Conservation (phyloP, 108 stramenopile species). For the Parietichytrium sp. region DNA sequence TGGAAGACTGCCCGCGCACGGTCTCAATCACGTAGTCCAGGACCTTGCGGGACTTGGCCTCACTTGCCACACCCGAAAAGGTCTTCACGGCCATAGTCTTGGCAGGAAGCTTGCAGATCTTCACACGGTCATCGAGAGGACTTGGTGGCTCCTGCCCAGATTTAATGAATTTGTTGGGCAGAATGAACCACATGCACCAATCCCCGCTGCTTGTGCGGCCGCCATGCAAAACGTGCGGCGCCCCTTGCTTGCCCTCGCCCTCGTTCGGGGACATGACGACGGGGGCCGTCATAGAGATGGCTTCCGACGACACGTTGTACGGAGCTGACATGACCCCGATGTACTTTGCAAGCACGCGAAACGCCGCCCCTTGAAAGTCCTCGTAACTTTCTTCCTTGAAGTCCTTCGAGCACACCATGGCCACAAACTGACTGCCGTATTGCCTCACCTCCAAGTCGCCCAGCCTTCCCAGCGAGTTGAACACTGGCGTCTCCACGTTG, state of each 20-base stretch:
- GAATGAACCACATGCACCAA: background rate
- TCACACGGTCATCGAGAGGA: background rate
- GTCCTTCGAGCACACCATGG: constrained; percentile 1
- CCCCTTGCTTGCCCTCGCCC: background rate
- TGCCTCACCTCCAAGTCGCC: background rate
- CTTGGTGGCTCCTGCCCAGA: background rate
- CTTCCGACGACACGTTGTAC: background rate
- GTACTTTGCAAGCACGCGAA: constrained; percentile 16
- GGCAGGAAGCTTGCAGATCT: background rate
- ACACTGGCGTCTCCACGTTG: constrained; percentile 26
- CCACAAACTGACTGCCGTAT: background rate
- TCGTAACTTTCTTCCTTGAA: background rate
- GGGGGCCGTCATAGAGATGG: constrained; percentile 3
- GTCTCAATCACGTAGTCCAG: background rate
- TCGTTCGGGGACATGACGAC: background rate
- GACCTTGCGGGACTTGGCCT: background rate
- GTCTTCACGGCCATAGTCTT: constrained; percentile 13
- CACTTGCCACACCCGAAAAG: background rate
- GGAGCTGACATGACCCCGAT: constrained; percentile 23
- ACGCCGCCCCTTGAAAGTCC: background rate
- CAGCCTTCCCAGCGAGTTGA: background rate
- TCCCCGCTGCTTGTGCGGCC: background rate
- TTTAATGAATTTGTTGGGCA: background rate
- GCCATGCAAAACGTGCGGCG: background rate
- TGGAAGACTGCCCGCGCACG: background rate